A percentile compares a stretch with the other conserved stretches of the same genome.
These are phyloP conservation scores for Eucalyptus regnans DNA, from an alignment of 345 rosid species.

Conservation along the genomic window DNA sequence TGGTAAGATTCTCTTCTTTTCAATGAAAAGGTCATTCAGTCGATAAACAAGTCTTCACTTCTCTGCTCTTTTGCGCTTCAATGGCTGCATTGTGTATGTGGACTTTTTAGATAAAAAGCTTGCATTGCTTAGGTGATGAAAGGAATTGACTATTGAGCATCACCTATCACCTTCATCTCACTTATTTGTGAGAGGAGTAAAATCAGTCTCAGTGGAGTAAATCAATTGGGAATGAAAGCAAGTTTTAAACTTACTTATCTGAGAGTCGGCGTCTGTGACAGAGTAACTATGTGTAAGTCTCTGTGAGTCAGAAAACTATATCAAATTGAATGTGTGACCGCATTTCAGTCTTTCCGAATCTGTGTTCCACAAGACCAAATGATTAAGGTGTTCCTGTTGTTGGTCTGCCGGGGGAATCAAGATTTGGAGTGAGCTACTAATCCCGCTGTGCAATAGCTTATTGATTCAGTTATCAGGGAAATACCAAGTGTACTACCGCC, in stretches of 20 bases:
- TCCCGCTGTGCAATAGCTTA: neutral
- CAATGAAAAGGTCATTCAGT: neutral
- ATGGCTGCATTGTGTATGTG: neutral
- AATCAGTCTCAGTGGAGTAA: neutral
- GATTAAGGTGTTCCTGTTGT: neutral
- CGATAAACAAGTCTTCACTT: neutral
- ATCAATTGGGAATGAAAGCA: neutral
- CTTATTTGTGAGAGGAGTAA: neutral
- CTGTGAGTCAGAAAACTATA: neutral
- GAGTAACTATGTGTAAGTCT: neutral
- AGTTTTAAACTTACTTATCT: neutral
- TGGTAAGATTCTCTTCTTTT: constrained; percentile 31
- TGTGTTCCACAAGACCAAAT: neutral
- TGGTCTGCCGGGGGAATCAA: neutral
- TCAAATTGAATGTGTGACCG: neutral
- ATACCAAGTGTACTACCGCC: neutral
- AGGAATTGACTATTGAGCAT: neutral
- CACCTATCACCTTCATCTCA: neutral
- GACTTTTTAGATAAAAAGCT: neutral
- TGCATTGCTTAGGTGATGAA: neutral
- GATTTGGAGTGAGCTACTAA: neutral
- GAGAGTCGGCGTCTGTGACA: neutral
- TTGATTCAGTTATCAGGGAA: neutral
- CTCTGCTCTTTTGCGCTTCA: neutral
- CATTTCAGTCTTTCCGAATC: neutral